Conservation (phyloP, 768 basidiomycete genomes). For the Pisolithus marmoratus region DNA sequence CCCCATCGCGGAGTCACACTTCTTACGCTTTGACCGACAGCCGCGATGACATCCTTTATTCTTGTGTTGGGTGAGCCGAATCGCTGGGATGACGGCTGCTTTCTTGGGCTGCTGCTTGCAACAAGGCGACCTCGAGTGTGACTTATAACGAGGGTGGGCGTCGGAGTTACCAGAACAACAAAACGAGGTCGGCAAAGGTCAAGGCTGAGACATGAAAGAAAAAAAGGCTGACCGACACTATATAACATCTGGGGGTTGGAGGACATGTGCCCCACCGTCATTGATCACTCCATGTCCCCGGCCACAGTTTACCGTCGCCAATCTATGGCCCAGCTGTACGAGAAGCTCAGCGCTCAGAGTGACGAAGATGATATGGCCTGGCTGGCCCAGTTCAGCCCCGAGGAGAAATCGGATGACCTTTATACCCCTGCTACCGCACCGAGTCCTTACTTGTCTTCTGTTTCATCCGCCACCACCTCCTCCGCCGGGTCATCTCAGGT, state of each 20-base stretch:
- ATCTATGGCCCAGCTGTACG: constrained; percentile 31
- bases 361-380: constrained; percentile 31
- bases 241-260: constrained; percentile 18
- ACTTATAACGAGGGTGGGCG: constrained; percentile 28
- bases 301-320: constrained; percentile 28
- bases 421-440: constrained; percentile 13
- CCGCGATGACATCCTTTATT: constrained; percentile 4
- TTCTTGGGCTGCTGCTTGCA: constrained; percentile 19
- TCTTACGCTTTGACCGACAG: constrained; percentile 7
- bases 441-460: constrained; percentile 18
- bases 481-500: constrained; percentile 4
- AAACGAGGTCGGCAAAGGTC: constrained; percentile 36
- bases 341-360: constrained; percentile 29
- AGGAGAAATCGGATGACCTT: constrained; percentile 25
- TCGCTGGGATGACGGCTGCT: constrained; percentile 7
- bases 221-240: constrained; percentile 22
- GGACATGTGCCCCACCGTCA: constrained; percentile 13
- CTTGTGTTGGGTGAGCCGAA: constrained; percentile 11
- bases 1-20: constrained; percentile 26
- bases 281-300: constrained; percentile 21
- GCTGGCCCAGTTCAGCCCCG: constrained; percentile 30
- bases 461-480: constrained; percentile 23
- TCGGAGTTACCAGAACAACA: constrained; percentile 36
- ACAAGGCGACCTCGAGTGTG: constrained; percentile 33
- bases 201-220: constrained; percentile 35